phyloP scores from a whole-genome alignment of 2,329 filamentous ascomycete species.

The Cordyceps javanica region DNA sequence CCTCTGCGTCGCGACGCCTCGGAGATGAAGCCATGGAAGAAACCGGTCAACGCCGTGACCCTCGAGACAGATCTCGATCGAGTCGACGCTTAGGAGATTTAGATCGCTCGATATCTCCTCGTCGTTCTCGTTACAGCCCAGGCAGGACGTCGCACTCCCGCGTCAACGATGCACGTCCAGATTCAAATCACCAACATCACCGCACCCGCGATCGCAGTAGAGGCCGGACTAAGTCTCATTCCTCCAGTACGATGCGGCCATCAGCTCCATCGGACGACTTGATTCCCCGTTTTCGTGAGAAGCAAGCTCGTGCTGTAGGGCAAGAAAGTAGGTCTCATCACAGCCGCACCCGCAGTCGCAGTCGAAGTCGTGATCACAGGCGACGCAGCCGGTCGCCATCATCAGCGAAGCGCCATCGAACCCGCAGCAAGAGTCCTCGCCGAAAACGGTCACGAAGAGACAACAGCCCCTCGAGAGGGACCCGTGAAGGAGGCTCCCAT shows the following conservation, averaged over 20 bases:
- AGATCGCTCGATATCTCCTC: slow-evolving; percentile 27
- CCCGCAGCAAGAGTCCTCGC: slow-evolving; percentile 34
- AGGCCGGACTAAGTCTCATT: slow-evolving; percentile 24
- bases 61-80: slow-evolving; percentile 30
- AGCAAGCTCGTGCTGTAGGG: slow-evolving; percentile 25
- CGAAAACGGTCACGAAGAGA: slow-evolving; percentile 35
- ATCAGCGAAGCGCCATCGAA: slow-evolving; percentile 36
- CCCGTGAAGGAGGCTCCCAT: slow-evolving; percentile 34
- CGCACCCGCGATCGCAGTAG: slow-evolving; percentile 33
- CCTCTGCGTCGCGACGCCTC: slow-evolving; percentile 26
- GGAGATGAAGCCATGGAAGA: slow-evolving; percentile 38
- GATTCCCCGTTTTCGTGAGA: slow-evolving; percentile 32
- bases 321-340: slow-evolving; percentile 26
- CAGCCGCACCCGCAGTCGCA: slow-evolving; percentile 28
- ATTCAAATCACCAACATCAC: slow-evolving; percentile 29
- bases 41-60: slow-evolving; percentile 30
- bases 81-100: slow-evolving; percentile 28
- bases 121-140: slow-evolving; percentile 25
- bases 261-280: slow-evolving; percentile 29
- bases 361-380: slow-evolving; percentile 28
- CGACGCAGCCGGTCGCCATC: slow-evolving; percentile 29
- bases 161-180: slow-evolving; percentile 26
- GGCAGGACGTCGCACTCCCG: slow-evolving; percentile 26
- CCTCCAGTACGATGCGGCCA: slow-evolving; percentile 22
- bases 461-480: slow-evolving; percentile 33